Percentiles rank a stretch among this genome's conserved stretches.
phyloP scores from a whole-genome alignment of 2,329 filamentous ascomycete species.

The Sclerotinia trifoliorum region DNA sequence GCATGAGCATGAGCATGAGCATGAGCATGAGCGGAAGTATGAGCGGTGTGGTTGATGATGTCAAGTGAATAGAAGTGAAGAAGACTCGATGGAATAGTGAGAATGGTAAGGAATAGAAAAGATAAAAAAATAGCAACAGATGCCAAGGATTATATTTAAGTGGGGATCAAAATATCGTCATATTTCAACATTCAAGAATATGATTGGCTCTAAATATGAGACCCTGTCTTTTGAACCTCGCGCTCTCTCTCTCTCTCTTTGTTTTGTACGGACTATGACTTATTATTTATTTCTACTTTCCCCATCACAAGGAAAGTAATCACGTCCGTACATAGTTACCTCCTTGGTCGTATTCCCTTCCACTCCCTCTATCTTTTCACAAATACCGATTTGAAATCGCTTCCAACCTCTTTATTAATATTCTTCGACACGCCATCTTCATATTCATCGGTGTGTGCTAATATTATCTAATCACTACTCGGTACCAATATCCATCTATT shows the following conservation, averaged over 20 bases:
- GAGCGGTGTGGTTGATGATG: no score
- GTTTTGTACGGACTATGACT: not conserved
- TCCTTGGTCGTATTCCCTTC: not conserved
- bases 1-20: no score
- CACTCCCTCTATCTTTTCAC: no score
- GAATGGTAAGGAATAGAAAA: not conserved
- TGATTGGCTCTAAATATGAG: not conserved
- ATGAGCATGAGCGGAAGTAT: no score
- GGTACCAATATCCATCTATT: not conserved
- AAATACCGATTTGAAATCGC: no score
- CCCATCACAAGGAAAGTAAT: not conserved
- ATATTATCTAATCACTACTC: not conserved
- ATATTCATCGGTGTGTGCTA: no score
- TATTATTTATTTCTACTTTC: not conserved
- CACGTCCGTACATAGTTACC: not conserved
- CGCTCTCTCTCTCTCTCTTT: not conserved
- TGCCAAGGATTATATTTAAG: conserved; percentile 7
- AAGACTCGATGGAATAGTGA: not conserved
- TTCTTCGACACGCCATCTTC: no score
- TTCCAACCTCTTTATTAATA: no score
- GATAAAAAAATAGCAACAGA: not conserved
- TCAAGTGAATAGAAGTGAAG: not conserved
- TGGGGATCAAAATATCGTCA: not conserved
- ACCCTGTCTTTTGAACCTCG: not conserved
- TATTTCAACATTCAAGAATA: not conserved